A percentile compares a stretch with the other conserved stretches of the same genome.
Evolutionary conservation across 2,329 filamentous ascomycete species (phyloP).

Genomic region (Aspergillus neoniger): DNA sequence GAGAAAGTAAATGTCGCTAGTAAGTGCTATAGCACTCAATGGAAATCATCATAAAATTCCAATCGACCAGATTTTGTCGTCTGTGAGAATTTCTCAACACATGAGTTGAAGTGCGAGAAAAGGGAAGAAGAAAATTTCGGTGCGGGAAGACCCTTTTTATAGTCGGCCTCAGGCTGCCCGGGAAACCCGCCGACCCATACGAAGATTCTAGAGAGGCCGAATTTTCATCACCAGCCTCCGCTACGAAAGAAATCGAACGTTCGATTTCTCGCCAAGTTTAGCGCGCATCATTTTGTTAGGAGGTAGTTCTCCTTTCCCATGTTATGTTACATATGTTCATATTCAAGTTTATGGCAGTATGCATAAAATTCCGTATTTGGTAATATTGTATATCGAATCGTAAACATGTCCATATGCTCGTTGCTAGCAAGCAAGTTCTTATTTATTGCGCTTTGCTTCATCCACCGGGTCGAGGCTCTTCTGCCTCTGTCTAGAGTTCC

Average conservation of each 20-base stretch:
- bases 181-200: constrained; percentile 31
- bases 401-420: neutral
- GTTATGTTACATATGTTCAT: no score
- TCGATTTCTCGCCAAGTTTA: neutral
- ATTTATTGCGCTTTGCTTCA: neutral
- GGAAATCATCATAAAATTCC: constrained; percentile 14
- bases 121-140: constrained; percentile 31
- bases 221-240: constrained; percentile 16
- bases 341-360: neutral
- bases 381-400: neutral
- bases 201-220: constrained; percentile 32
- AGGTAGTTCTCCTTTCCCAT: no score
- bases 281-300: neutral
- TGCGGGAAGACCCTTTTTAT: constrained; percentile 31
- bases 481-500: constrained; percentile 52
- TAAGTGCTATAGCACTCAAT: neutral
- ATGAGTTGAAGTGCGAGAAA: constrained; percentile 18
- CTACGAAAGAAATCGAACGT: constrained; percentile 2
- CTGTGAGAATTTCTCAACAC: neutral
- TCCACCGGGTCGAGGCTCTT: constrained; percentile 38
- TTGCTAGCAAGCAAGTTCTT: neutral
- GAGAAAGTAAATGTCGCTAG: neutral
- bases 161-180: constrained; percentile 35
- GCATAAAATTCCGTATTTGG: neutral
- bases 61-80: neutral